A percentile compares a stretch with the other conserved stretches of the same genome.
Conservation (phyloP, 495 filamentous ascomycete species). For the Xylaria intraflava region DNA sequence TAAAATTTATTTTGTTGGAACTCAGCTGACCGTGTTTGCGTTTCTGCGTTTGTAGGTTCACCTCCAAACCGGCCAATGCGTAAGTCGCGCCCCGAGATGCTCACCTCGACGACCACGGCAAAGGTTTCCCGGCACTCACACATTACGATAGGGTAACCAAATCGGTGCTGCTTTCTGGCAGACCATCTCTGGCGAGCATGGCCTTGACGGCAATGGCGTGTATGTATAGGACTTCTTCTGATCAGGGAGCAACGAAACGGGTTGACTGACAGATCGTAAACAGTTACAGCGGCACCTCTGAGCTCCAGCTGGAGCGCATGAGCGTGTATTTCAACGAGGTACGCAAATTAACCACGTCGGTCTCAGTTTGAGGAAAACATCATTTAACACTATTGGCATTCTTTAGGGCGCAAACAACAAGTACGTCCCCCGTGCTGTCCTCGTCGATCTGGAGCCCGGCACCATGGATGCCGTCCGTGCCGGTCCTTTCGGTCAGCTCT, state of each 20-base stretch:
- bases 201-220: constrained; percentile 87
- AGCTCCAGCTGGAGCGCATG: constrained; percentile 99
- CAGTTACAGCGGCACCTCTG: constrained; percentile 95
- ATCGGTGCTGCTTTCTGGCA: constrained; percentile 99
- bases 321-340: constrained; percentile 99
- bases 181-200: constrained; percentile 97
- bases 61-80: constrained; percentile 99
- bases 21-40: constrained; percentile 29
- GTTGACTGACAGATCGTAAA: constrained; percentile 28
- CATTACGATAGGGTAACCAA: constrained; percentile 81
- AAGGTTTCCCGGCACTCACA: constrained; percentile 27
- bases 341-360: constrained; percentile 16
- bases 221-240: constrained; percentile 26
- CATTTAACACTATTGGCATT: not conserved
- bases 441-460: constrained; percentile 97
- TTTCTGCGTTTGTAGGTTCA: constrained; percentile 65
- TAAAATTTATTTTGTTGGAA: not conserved
- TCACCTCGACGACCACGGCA: constrained; percentile 20
- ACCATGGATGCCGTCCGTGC: constrained; percentile 99
- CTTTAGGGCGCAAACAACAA: constrained; percentile 86
- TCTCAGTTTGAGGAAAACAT: not conserved
- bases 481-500: constrained; percentile 97
- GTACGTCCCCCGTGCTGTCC: constrained; percentile 98
- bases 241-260: not conserved
- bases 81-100: constrained; percentile 49